Evolutionary conservation across 2,329 filamentous ascomycete genomes (phyloP).

Genomic region (Lomentospora prolificans): DNA sequence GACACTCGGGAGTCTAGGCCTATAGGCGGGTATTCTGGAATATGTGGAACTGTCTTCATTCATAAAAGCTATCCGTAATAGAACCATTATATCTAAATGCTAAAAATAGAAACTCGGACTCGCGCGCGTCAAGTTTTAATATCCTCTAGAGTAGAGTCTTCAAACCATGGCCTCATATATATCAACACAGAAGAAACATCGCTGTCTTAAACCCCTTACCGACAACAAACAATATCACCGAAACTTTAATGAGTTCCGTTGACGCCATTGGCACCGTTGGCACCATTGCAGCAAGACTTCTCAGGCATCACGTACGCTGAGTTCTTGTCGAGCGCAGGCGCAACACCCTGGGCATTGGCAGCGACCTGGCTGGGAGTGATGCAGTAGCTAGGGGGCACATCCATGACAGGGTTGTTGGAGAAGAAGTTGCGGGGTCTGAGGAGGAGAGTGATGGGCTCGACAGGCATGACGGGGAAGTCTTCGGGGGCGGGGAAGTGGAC

Average conservation of each 20-base stretch:
- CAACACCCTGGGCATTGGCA: constrained; percentile 29
- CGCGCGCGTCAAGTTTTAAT: no score
- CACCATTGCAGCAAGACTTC: neutral
- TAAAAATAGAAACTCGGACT: no score
- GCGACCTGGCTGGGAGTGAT: constrained; percentile 61
- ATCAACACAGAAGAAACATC: no score
- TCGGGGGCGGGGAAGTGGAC: constrained; percentile 85
- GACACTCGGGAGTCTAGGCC: no score
- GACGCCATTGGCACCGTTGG: neutral
- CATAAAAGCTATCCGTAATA: no score
- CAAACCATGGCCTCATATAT: no score
- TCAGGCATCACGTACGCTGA: neutral
- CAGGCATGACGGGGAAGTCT: constrained; percentile 88
- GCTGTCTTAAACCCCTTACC: neutral
- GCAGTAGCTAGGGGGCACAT: constrained; percentile 68
- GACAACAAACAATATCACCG: neutral
- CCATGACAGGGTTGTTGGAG: constrained; percentile 64
- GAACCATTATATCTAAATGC: no score
- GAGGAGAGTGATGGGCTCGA: constrained; percentile 72
- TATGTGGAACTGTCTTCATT: no score
- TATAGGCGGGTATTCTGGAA: no score
- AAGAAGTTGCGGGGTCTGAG: constrained; percentile 79
- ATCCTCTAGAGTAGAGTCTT: no score
- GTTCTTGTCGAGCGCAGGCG: neutral
- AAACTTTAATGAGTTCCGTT: neutral